These are phyloP conservation scores for Diaporthe citrichinensis DNA, from an alignment of 2,329 filamentous ascomycete genomes.

Conservation along the genomic window DNA sequence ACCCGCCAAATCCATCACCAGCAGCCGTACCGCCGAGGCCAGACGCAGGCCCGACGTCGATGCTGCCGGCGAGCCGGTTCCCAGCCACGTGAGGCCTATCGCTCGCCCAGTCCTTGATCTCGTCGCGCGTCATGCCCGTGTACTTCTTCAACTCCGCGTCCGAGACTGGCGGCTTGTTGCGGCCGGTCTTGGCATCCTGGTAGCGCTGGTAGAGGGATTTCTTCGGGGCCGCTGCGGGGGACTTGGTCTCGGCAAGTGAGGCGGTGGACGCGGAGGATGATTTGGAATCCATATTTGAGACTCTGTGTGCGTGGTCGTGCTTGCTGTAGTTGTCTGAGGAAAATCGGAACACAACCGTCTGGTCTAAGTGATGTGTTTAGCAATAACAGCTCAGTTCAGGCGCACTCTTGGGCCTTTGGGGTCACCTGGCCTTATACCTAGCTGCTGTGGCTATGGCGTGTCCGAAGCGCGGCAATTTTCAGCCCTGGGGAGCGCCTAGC, in stretches of 20 bases:
- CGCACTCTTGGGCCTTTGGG: neutral
- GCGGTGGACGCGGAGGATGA: neutral
- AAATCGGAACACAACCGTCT: no score
- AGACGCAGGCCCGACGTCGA: slow-evolving; percentile 48
- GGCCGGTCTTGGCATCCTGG: slow-evolving; percentile 42
- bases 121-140: slow-evolving; percentile 54
- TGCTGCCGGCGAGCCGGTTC: slow-evolving; percentile 55
- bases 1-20: slow-evolving; percentile 30
- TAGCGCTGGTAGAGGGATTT: slow-evolving; percentile 45
- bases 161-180: slow-evolving; percentile 50
- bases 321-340: slow-evolving; percentile 44
- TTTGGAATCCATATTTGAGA: neutral
- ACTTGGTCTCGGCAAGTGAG: neutral
- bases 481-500: neutral
- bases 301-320: neutral
- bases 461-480: neutral
- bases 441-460: neutral
- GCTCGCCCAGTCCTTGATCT: slow-evolving; percentile 55
- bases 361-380: fast-evolving
- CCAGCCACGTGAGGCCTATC: slow-evolving; percentile 56
- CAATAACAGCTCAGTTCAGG: neutral
- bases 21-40: slow-evolving; percentile 50
- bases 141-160: slow-evolving; percentile 56
- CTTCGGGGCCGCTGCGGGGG: neutral
- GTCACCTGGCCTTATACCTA: neutral